Percentiles rank a stretch among this genome's conserved stretches.
Evolutionary conservation across 495 filamentous ascomycete species (phyloP).

Genomic region (Hypoxylon intermedium): DNA sequence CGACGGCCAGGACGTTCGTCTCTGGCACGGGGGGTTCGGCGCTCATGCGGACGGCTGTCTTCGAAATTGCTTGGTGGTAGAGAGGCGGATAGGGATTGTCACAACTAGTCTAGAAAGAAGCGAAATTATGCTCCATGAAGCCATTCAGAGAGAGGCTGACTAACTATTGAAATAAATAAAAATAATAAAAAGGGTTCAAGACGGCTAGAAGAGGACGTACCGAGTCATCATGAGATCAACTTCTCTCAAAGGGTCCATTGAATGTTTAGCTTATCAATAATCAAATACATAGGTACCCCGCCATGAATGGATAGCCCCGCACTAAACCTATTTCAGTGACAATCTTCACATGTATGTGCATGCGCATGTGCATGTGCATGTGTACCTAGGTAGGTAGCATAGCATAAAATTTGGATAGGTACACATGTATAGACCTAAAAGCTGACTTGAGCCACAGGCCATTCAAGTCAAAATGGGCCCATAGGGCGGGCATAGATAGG

Average conservation of each 20-base stretch:
- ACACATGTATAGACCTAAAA: too few relatives aligned
- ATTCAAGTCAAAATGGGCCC: not conserved
- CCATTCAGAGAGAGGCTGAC: slow-evolving; percentile 1
- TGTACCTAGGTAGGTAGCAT: too few relatives aligned
- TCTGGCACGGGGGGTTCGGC: slow-evolving; percentile 71
- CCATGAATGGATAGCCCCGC: slow-evolving; percentile 34
- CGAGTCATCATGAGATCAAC: too few relatives aligned
- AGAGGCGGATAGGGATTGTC: not conserved
- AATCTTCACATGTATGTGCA: too few relatives aligned
- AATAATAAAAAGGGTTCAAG: not conserved
- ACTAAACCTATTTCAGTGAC: slow-evolving; percentile 28
- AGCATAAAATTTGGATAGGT: too few relatives aligned
- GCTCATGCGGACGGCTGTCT: slow-evolving; percentile 43
- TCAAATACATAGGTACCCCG: slow-evolving; percentile 11
- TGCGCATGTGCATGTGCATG: too few relatives aligned
- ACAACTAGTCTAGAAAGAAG: slow-evolving; percentile 7
- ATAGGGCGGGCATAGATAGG: not conserved
- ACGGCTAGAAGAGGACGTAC: too few relatives aligned
- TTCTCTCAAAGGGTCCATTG: slow-evolving; percentile 16
- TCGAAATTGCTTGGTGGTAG: not conserved
- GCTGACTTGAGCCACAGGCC: too few relatives aligned
- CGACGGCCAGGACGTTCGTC: slow-evolving; percentile 87
- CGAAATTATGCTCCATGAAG: not conserved
- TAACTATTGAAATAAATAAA: not conserved
- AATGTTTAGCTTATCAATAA: slow-evolving; percentile 6